Base-by-base conservation (phyloP, 1,284 basidiomycete species). In the Leucocoprinus gongylophorus region DNA sequence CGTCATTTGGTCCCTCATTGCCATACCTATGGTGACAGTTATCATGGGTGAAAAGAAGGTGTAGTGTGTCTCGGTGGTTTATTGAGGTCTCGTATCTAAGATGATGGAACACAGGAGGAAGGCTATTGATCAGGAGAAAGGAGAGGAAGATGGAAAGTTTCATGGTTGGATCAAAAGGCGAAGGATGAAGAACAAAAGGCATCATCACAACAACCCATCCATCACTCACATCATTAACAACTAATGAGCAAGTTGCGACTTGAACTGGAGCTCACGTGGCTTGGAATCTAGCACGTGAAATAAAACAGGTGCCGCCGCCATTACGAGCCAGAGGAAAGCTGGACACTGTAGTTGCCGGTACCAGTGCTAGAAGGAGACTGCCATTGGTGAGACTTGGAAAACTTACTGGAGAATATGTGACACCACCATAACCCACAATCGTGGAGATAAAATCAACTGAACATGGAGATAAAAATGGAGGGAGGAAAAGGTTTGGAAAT, bases 1-100 rank as follows among this genome's bases (percentile, higher is more conserved):
- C 54, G 68, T 73, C 15, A 52, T 71, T 2, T 72, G 71, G 69
- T 67, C 66, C 28, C 58, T 72, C 41, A 61, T 71, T 18, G 65
- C 70, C 3, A 63, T 72, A 2, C 71, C 70, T 1, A 64, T 68
- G 7, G 64, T 73, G 53, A 73, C 70, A 2, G 64, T 71, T 3
- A 54, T 73, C 35, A 61, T 71, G 55, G 67, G 67, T 0, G 64
- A 69, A 41, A 65, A 48, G 52, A 64, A 12, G 62, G 58, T 8
- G 63, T 65, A 6, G 54, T 66, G 21, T 66, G 64, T 64, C 41
- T 62, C 7, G 63, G 62, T 1, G 49, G 64, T 5, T 57, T 68
- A 26, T 53, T 69, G 9, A 2, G 20, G 7, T 5, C n/a, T 12
- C 7, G n/a, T 13, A 28, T 10, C 6, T 28, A 18, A 2, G 30